Conservation (phyloP, 73 alveolate genomes). For the Paramecium bursaria region DNA sequence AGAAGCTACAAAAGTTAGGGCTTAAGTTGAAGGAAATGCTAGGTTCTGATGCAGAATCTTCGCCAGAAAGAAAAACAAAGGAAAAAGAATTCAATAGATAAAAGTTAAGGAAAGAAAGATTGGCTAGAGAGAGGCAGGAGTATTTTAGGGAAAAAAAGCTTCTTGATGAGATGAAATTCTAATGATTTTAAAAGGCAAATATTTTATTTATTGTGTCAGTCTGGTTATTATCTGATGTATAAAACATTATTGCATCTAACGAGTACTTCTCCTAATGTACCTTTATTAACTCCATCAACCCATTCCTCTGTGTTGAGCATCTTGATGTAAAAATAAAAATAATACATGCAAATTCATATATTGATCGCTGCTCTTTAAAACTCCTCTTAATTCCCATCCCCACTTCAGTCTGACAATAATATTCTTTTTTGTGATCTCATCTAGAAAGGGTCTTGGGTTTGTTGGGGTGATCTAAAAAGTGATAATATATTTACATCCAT, state of each 20-base stretch:
- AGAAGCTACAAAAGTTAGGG: constrained; percentile 12
- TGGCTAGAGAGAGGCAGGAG: constrained; percentile 14
- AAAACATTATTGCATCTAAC: constrained; percentile 78
- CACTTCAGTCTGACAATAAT: constrained; percentile 75
- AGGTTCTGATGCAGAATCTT: not conserved
- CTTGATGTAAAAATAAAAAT: constrained; percentile 4
- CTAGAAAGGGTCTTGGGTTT: constrained; percentile 76
- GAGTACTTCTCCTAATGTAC: constrained; percentile 75
- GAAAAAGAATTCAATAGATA: not conserved
- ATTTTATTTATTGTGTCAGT: constrained; percentile 17
- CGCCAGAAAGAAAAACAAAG: not conserved
- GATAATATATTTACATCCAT: constrained; percentile 33
- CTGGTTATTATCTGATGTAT: constrained; percentile 66
- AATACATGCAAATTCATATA: constrained; percentile 75
- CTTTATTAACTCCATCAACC: constrained; percentile 75
- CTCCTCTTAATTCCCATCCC: constrained; percentile 80
- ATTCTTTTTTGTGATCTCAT: constrained; percentile 71
- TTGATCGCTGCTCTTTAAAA: constrained; percentile 65
- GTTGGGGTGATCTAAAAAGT: constrained; percentile 1
- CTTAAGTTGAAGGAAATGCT: not conserved
- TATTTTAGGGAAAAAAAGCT: too few species aligned
- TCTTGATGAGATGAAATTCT: not conserved
- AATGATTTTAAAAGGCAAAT: not conserved
- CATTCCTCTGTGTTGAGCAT: constrained; percentile 74
- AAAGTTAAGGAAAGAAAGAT: constrained; percentile 29